Evolutionary conservation across 257 asterid genomes (phyloP).

Genomic region (Plantago ovata): DNA sequence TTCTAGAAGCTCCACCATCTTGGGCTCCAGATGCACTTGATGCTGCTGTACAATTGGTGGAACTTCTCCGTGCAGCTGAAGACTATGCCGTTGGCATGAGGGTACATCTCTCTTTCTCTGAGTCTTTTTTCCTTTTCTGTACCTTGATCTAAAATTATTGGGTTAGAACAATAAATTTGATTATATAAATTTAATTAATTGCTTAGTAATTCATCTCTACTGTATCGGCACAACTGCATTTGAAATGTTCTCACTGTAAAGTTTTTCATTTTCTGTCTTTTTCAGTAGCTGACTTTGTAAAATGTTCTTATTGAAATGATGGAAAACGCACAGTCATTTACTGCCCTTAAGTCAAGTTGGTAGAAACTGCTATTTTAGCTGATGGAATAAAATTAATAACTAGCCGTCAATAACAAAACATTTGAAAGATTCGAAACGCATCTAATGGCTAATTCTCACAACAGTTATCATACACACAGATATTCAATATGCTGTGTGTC

Average conservation of each 20-base stretch:
- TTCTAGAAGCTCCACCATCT: conserved; percentile 97
- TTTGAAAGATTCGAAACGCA: no score
- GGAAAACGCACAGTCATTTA: no score
- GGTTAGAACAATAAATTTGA: conserved; percentile 3
- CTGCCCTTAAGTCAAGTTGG: no score
- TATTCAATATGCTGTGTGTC: no score
- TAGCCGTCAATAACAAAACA: no score
- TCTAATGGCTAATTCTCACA: no score
- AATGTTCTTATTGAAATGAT: no score
- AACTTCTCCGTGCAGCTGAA: conserved; percentile 98
- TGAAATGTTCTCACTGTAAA: neutral
- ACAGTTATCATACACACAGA: no score
- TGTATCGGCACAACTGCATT: conserved; percentile 4
- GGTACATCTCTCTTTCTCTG: conserved; percentile 38
- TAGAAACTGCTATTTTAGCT: no score
- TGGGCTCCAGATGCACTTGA: conserved; percentile 99
- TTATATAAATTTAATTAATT: neutral
- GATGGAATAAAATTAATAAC: no score
- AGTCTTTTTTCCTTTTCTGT: neutral
- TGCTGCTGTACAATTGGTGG: conserved; percentile 99
- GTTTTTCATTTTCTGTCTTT: no score
- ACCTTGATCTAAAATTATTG: conserved; percentile 2
- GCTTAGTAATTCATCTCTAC: conserved; percentile 8
- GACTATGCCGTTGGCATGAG: conserved; percentile 93
- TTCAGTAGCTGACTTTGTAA: no score